Conservation (phyloP, 2,329 filamentous ascomycete species). For the Aureobasidium sp. region DNA sequence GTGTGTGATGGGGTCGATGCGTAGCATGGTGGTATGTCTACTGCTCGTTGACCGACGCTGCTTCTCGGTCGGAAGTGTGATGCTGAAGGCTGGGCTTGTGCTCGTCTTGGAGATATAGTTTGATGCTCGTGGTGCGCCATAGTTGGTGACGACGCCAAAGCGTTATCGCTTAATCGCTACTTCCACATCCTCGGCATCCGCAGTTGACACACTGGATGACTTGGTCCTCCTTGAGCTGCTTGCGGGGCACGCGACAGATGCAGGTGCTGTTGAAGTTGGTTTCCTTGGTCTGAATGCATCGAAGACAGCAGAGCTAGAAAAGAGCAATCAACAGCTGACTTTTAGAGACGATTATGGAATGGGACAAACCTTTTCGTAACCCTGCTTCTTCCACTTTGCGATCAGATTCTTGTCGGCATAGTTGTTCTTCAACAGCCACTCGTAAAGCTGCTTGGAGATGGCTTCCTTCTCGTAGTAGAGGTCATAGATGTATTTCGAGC, state of each 20-base stretch:
- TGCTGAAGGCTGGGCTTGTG: neutral
- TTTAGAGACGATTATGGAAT: neutral
- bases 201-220: conserved; percentile 92
- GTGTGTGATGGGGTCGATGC: neutral
- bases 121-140: neutral
- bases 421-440: conserved; percentile 92
- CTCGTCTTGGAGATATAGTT: neutral
- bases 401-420: conserved; percentile 95
- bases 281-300: conserved; percentile 98
- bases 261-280: conserved; percentile 98
- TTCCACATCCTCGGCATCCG: conserved; percentile 85
- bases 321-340: conserved; percentile 10
- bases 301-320: conserved; percentile 75
- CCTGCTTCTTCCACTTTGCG: conserved; percentile 99
- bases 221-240: conserved; percentile 82
- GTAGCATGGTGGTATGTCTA: neutral
- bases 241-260: conserved; percentile 88
- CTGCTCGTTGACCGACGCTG: neutral
- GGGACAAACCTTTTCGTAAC: conserved; percentile 80
- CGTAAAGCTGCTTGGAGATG: conserved; percentile 85
- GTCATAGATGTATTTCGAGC: conserved; percentile 87
- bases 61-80: neutral
- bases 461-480: conserved; percentile 97
- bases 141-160: neutral
- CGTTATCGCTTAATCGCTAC: conserved; percentile 56